These are phyloP conservation scores for Penicillium paneum DNA, from an alignment of 2,329 filamentous ascomycete genomes.

Conservation along the genomic window DNA sequence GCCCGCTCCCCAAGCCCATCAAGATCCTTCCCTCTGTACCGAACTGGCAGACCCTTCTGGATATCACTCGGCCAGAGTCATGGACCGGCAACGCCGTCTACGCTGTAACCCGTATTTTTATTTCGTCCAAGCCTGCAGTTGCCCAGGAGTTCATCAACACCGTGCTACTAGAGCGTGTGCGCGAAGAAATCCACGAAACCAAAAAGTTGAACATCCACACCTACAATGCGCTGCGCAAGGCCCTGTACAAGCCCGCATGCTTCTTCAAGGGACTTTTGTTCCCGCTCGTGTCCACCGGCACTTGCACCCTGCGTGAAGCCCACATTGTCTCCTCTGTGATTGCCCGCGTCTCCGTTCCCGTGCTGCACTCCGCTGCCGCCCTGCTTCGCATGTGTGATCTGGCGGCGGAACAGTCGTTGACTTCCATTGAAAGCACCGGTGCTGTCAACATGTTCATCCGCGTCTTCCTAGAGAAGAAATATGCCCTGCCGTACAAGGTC, in stretches of 20 bases:
- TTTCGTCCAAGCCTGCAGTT: conserved; percentile 74
- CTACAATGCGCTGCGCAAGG: conserved; percentile 90
- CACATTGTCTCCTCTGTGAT: conserved; percentile 87
- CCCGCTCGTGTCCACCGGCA: conserved; percentile 77
- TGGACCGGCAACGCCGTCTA: conserved; percentile 81
- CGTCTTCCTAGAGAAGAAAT: conserved; percentile 91
- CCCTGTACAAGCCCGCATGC: conserved; percentile 86
- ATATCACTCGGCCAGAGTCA: conserved; percentile 74
- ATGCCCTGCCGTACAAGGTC: conserved; percentile 90
- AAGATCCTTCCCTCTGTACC: conserved; percentile 92
- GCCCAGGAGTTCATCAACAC: conserved; percentile 83
- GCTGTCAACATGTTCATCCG: conserved; percentile 95
- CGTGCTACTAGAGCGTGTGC: conserved; percentile 83
- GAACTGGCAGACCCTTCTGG: conserved; percentile 84
- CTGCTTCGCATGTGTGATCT: conserved; percentile 92
- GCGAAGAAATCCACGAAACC: conserved; percentile 88
- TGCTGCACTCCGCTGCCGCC: conserved; percentile 87
- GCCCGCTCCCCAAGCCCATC: conserved; percentile 95
- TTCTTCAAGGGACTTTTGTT: conserved; percentile 98
- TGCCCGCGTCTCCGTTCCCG: conserved; percentile 78
- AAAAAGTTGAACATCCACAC: conserved; percentile 95
- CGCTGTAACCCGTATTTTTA: conserved; percentile 88
- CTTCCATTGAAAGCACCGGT: conserved; percentile 76
- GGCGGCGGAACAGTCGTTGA: conserved; percentile 79
- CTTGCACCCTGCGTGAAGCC: conserved; percentile 89